phyloP scores from a whole-genome alignment of 73 alveolate species.

The Tetrahymena borealis region DNA sequence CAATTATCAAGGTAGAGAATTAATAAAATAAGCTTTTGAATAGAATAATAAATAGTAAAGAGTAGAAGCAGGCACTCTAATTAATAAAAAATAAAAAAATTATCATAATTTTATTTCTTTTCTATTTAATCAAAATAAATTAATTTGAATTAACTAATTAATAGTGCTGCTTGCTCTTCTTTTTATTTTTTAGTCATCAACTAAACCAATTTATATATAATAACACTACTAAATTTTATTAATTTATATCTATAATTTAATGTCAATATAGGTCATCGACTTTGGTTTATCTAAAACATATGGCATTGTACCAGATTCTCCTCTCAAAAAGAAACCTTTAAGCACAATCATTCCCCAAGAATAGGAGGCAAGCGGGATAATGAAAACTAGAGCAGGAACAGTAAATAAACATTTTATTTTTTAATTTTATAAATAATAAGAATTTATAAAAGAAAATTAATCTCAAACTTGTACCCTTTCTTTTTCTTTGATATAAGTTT shows the following conservation, averaged over 20 bases:
- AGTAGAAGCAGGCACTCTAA: no score
- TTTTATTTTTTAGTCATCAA: no score
- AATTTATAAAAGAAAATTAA: not conserved
- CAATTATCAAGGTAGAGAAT: conserved; percentile 49
- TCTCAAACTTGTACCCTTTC: not conserved
- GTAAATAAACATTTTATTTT: not conserved
- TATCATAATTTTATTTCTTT: no score
- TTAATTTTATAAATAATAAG: not conserved
- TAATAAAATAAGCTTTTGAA: no score
- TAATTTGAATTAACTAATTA: no score
- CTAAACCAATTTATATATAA: not conserved
- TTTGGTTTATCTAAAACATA: not conserved
- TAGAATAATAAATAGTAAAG: no score
- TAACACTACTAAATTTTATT: not conserved
- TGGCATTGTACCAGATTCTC: not conserved
- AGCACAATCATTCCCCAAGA: not conserved
- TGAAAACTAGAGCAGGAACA: conserved; percentile 3
- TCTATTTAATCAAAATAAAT: no score
- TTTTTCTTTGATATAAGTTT: no score
- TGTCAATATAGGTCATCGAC: not conserved
- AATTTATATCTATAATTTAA: not conserved
- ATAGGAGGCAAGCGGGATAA: not conserved
- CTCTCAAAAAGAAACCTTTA: not conserved
- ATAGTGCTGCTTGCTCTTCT: no score
- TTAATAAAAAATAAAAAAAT: no score